phyloP scores from a whole-genome alignment of 2,329 filamentous ascomycete genomes.

The Alternaria metachromatica region DNA sequence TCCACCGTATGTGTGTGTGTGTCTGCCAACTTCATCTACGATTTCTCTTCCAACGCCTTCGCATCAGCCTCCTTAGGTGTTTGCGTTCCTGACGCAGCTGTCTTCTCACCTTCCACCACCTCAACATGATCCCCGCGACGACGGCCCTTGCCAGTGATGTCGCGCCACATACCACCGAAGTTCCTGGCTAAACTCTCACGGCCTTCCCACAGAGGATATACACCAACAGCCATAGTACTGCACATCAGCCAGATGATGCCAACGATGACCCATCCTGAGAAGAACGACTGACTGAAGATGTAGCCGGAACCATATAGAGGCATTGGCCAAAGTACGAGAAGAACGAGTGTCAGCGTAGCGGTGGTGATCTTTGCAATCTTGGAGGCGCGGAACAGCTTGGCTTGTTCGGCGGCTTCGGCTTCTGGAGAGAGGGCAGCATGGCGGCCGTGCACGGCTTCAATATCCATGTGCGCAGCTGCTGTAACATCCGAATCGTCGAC shows the following conservation, averaged over 20 bases:
- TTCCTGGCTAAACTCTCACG: slow-evolving; percentile 31
- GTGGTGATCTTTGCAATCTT: slow-evolving; percentile 65
- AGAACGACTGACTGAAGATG: slow-evolving; percentile 80
- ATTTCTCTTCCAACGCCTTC: slow-evolving; percentile 17
- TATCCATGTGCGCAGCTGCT: slow-evolving; percentile 64
- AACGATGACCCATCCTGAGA: slow-evolving; percentile 76
- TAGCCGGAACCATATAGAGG: slow-evolving; percentile 85
- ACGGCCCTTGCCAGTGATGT: slow-evolving; percentile 31
- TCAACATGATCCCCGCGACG: slow-evolving; percentile 11
- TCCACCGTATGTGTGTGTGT: not conserved
- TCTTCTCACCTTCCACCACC: slow-evolving; percentile 29
- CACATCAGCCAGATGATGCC: slow-evolving; percentile 79
- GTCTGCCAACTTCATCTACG: not conserved
- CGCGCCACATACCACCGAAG: slow-evolving; percentile 36
- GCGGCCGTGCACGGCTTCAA: slow-evolving; percentile 63
- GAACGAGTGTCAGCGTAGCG: slow-evolving; percentile 68
- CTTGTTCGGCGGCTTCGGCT: slow-evolving; percentile 48
- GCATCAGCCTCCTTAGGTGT: slow-evolving; percentile 29
- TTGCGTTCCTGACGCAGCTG: slow-evolving; percentile 17
- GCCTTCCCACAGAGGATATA: slow-evolving; percentile 82
- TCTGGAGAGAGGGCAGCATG: slow-evolving; percentile 36
- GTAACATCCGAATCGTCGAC: slow-evolving; percentile 79
- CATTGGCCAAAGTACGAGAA: slow-evolving; percentile 89
- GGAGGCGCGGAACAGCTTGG: slow-evolving; percentile 52
- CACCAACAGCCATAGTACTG: slow-evolving; percentile 73